Percentiles rank a stretch among this genome's conserved stretches.
These are phyloP conservation scores for Kernera saxatilis DNA, from an alignment of 345 rosid species.

Conservation along the genomic window DNA sequence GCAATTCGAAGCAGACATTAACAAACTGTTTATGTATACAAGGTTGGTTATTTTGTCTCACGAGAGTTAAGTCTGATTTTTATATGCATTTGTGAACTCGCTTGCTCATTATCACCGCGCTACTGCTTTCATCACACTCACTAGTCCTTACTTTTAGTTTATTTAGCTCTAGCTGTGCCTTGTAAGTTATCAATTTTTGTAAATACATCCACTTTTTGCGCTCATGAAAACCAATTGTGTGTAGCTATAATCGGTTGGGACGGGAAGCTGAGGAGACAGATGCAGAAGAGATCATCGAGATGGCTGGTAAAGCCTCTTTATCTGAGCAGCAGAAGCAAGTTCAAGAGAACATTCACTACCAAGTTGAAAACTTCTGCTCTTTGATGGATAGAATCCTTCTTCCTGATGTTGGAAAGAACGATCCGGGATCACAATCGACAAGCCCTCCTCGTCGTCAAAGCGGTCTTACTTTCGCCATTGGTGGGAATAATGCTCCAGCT, in stretches of 20 bases:
- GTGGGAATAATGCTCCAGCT: constrained; percentile 34
- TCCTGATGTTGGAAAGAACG: constrained; percentile 33
- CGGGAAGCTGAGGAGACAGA: constrained; percentile 69
- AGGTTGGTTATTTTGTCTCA: constrained; percentile 38
- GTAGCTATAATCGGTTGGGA: constrained; percentile 81
- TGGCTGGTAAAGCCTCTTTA: constrained; percentile 70
- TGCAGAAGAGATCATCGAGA: constrained; percentile 77
- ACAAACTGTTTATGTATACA: constrained; percentile 76
- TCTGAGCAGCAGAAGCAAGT: constrained; percentile 79
- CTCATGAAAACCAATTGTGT: not conserved
- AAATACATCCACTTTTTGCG: not conserved
- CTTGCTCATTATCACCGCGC: not conserved
- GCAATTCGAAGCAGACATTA: constrained; percentile 79
- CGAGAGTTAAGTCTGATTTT: not conserved
- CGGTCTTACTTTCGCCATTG: constrained; percentile 80
- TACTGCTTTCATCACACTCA: not conserved
- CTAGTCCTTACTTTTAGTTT: not conserved
- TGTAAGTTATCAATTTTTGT: not conserved
- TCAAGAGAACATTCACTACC: constrained; percentile 73
- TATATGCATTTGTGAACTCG: not conserved
- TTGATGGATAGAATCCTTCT: constrained; percentile 70
- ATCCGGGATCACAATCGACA: constrained; percentile 8
- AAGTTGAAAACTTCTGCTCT: constrained; percentile 51
- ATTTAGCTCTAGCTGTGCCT: not conserved
- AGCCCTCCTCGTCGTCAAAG: constrained; percentile 44